A percentile compares a stretch with the other conserved stretches of the same genome.
Conservation (phyloP, 495 filamentous ascomycete species). For the Glonium stellatum region DNA sequence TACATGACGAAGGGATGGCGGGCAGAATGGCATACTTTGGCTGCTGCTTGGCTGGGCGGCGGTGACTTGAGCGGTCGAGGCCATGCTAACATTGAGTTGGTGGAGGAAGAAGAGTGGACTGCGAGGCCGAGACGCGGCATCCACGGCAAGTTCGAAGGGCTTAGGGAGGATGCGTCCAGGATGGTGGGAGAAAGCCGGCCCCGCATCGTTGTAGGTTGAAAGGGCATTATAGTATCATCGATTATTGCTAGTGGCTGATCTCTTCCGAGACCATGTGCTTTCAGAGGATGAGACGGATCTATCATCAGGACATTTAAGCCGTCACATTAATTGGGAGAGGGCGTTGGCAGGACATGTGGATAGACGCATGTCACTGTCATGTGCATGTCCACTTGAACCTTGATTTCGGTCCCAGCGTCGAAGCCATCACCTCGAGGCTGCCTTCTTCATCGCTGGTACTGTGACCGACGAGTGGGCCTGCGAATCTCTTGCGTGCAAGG, state of each 20-base stretch:
- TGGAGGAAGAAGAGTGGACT: background rate
- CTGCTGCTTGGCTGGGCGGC: background rate
- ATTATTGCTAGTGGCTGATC: background rate
- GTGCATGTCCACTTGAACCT: background rate
- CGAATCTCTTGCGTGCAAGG: no score
- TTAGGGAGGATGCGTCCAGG: background rate
- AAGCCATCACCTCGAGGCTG: no score
- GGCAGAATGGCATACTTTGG: background rate
- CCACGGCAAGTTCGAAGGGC: background rate
- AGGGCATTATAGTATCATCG: background rate
- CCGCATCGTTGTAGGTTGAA: constrained; percentile 1
- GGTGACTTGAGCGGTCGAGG: background rate
- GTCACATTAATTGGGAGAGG: background rate
- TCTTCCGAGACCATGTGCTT: constrained; percentile 2
- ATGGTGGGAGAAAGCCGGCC: background rate
- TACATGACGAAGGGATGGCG: background rate
- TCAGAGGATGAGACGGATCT: background rate
- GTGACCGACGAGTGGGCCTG: no score
- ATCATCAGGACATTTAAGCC: background rate
- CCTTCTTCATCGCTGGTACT: no score
- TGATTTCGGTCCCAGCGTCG: no score
- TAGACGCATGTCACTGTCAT: background rate
- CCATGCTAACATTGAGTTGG: constrained; percentile 1
- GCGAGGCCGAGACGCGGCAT: background rate
- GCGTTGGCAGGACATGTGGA: background rate